A percentile compares a stretch with the other conserved stretches of the same genome.
phyloP scores from a whole-genome alignment of 2,329 filamentous ascomycete genomes.

The Penicillium sp. region DNA sequence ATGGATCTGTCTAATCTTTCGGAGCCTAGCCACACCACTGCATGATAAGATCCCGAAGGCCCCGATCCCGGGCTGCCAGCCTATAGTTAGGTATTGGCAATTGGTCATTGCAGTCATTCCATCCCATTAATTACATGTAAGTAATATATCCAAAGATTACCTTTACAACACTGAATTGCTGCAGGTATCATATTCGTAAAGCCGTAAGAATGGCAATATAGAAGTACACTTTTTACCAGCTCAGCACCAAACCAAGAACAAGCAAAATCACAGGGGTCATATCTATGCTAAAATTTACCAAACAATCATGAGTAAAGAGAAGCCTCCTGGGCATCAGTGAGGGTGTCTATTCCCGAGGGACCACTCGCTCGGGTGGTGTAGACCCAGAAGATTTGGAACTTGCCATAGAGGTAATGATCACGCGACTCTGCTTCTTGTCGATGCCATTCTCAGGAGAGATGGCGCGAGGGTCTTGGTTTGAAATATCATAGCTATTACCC shows the following conservation, averaged over 20 bases:
- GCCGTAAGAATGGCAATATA: background rate
- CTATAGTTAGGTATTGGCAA: too few relatives aligned
- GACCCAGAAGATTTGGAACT: conserved; percentile 22
- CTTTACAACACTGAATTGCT: background rate
- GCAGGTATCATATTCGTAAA: conserved; percentile 4
- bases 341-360: background rate
- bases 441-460: conserved; percentile 12
- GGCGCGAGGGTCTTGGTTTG: conserved; percentile 13
- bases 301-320: background rate
- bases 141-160: background rate
- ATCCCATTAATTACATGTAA: too few relatives aligned
- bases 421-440: conserved; percentile 18
- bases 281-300: background rate
- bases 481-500: conserved; percentile 17
- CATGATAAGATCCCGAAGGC: too few relatives aligned
- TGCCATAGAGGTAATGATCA: conserved; percentile 20
- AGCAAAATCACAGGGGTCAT: background rate
- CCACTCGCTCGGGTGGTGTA: background rate
- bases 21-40: too few relatives aligned
- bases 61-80: too few relatives aligned
- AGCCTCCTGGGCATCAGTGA: background rate
- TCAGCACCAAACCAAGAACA: background rate
- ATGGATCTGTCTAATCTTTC: background rate
- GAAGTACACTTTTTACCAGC: background rate
- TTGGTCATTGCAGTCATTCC: too few relatives aligned